Percentiles rank a stretch among this genome's conserved stretches.
These are phyloP conservation scores for Gaertneriomyces semiglobifer DNA, from an alignment of 192 early-diverging fungal species.

Conservation along the genomic window DNA sequence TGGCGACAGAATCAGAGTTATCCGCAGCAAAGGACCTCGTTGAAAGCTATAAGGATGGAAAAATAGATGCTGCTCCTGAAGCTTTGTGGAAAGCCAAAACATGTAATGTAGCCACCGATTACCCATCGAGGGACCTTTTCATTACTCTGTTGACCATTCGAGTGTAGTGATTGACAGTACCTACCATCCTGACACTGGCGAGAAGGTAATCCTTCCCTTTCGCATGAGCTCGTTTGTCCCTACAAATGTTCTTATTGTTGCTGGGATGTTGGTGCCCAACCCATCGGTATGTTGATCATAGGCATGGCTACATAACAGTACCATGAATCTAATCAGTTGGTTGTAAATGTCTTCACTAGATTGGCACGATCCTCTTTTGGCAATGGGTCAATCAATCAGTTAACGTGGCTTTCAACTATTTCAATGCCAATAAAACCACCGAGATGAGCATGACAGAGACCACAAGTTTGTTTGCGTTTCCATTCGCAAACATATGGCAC, in stretches of 20 bases:
- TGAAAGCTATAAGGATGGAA: constrained; percentile 53
- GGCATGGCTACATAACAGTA: constrained; percentile 35
- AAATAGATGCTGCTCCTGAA: constrained; percentile 33
- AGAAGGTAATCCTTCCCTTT: constrained; percentile 73
- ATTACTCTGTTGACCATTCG: background rate
- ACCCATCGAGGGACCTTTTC: background rate
- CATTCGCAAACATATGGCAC: constrained; percentile 2
- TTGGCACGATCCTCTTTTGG: constrained; percentile 59
- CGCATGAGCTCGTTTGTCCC: constrained; percentile 83
- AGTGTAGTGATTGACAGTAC: constrained; percentile 66
- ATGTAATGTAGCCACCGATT: constrained; percentile 33
- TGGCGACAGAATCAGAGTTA: constrained; percentile 56
- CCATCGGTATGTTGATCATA: constrained; percentile 55
- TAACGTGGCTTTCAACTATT: constrained; percentile 82
- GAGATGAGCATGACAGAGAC: constrained; percentile 71
- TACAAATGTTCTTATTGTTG: constrained; percentile 77
- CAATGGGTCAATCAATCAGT: constrained; percentile 81
- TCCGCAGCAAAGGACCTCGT: constrained; percentile 61
- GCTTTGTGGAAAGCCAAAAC: constrained; percentile 71
- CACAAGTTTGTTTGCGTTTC: constrained; percentile 47
- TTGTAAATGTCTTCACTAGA: constrained; percentile 10
- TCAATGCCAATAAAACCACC: constrained; percentile 79
- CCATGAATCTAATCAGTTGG: constrained; percentile 11
- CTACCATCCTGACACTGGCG: constrained; percentile 78
- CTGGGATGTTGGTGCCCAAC: constrained; percentile 80